These are phyloP conservation scores for Thecaphora thlaspeos DNA, from an alignment of 1,284 basidiomycete genomes.

Conservation along the genomic window DNA sequence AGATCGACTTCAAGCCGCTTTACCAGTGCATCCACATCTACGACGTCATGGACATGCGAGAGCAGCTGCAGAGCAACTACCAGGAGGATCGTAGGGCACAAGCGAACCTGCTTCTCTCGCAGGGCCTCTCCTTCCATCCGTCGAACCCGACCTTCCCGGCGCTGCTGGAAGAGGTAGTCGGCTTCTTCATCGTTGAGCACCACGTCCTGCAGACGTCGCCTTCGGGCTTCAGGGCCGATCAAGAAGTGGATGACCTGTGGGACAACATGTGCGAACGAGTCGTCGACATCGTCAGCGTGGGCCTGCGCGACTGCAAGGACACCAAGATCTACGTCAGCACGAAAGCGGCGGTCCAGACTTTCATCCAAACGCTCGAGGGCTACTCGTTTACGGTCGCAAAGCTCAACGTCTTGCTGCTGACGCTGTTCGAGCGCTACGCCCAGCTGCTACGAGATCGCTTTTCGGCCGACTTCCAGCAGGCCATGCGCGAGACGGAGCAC, in stretches of 20 bases:
- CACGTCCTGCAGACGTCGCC: conserved; percentile 84
- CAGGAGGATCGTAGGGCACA: conserved; percentile 96
- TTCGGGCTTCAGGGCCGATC: conserved; percentile 73
- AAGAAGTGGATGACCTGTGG: conserved; percentile 95
- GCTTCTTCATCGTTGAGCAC: conserved; percentile 95
- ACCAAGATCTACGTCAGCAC: conserved; percentile 78
- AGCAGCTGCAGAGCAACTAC: conserved; percentile 86
- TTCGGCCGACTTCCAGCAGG: conserved; percentile 63
- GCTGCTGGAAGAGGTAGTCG: conserved; percentile 79
- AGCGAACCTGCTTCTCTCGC: conserved; percentile 89
- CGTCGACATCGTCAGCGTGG: conserved; percentile 71
- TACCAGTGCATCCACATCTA: conserved; percentile 98
- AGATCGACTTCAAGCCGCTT: conserved; percentile 89
- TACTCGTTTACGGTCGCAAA: conserved; percentile 81
- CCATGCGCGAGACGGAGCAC: conserved; percentile 81
- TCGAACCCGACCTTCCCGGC: conserved; percentile 37
- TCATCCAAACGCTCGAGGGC: conserved; percentile 83
- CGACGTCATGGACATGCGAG: conserved; percentile 80
- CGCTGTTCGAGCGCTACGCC: conserved; percentile 87
- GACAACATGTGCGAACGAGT: conserved; percentile 80
- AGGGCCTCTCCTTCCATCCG: conserved; percentile 59
- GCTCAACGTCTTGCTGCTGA: conserved; percentile 79
- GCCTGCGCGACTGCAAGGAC: conserved; percentile 74
- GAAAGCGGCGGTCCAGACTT: conserved; percentile 80
- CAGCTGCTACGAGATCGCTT: conserved; percentile 80